phyloP scores from a whole-genome alignment of 2,329 filamentous ascomycete genomes.

The Delphinella strobiligena region DNA sequence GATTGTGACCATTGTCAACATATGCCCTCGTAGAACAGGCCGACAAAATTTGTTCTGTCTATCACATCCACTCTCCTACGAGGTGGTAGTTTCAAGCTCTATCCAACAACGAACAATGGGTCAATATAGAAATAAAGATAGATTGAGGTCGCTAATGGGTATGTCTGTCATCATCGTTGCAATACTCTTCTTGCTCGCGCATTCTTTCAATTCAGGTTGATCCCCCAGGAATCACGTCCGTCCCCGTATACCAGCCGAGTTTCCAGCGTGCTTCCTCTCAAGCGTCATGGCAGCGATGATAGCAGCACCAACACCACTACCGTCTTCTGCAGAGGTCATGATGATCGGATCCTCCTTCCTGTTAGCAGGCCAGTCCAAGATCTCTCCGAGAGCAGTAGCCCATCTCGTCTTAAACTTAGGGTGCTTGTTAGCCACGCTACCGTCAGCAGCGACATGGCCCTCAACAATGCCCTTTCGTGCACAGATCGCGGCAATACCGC shows the following conservation, averaged over 20 bases:
- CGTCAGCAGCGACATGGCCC: conserved; percentile 28
- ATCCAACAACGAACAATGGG: no score
- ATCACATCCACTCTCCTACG: no score
- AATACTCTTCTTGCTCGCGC: no score
- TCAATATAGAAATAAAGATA: no score
- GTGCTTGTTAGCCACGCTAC: conserved; percentile 29
- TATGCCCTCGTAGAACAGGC: no score
- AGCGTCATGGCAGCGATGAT: conserved; percentile 22
- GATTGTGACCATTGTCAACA: no score
- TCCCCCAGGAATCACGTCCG: no score
- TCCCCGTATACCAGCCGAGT: conserved; percentile 4
- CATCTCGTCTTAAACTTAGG: conserved; percentile 29
- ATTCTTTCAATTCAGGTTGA: no score
- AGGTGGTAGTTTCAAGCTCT: no score
- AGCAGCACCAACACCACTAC: conserved; percentile 28
- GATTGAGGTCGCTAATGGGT: no score
- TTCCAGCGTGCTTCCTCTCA: conserved; percentile 14
- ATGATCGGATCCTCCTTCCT: conserved; percentile 22
- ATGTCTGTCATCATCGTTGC: no score
- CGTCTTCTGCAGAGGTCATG: conserved; percentile 29
- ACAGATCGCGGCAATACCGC: conserved; percentile 27
- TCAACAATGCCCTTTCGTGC: conserved; percentile 18
- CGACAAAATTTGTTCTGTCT: no score
- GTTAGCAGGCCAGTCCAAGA: conserved; percentile 22
- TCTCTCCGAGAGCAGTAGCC: conserved; percentile 27